Evolutionary conservation across 768 basidiomycete species (phyloP).

Genomic region (Aureoboletus auriporus): DNA sequence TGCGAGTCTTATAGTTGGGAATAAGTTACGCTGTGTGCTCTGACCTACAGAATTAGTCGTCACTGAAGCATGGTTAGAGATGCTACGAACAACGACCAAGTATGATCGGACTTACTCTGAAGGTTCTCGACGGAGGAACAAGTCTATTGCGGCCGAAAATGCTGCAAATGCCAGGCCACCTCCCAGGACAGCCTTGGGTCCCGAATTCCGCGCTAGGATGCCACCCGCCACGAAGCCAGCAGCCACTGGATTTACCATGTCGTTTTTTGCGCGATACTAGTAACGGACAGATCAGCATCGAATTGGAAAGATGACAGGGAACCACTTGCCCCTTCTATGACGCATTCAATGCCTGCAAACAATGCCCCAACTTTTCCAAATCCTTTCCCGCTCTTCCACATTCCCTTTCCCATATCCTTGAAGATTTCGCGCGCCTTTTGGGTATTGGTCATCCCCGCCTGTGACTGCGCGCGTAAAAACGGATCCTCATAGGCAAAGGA

Average conservation of each 20-base stretch:
- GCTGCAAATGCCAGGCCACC: conserved; percentile 91
- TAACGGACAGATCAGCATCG: neutral
- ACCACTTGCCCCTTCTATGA: conserved; percentile 82
- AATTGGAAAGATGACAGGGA: neutral
- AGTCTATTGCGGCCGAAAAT: conserved; percentile 88
- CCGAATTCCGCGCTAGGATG: conserved; percentile 81
- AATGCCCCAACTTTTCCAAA: conserved; percentile 93
- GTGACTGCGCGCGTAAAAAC: conserved; percentile 60
- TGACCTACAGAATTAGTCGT: conserved; percentile 35
- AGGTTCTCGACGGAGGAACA: conserved; percentile 75
- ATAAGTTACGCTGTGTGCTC: conserved; percentile 15
- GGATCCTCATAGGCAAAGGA: conserved; percentile 97
- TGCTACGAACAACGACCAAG: conserved; percentile 2
- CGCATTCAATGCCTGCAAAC: conserved; percentile 94
- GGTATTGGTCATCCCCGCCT: conserved; percentile 51
- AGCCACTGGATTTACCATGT: conserved; percentile 86
- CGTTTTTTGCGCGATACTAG: conserved; percentile 95
- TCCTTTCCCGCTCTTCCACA: conserved; percentile 87
- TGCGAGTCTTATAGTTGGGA: conserved; percentile 6
- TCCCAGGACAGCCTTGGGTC: conserved; percentile 80
- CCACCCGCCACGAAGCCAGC: conserved; percentile 89
- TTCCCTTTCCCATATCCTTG: conserved; percentile 90
- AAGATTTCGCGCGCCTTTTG: conserved; percentile 85
- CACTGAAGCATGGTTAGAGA: conserved; percentile 25
- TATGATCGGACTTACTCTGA: conserved; percentile 52